Evolutionary conservation across 257 asterid genomes (phyloP).

Genomic region (Thymus quinquecostatus): DNA sequence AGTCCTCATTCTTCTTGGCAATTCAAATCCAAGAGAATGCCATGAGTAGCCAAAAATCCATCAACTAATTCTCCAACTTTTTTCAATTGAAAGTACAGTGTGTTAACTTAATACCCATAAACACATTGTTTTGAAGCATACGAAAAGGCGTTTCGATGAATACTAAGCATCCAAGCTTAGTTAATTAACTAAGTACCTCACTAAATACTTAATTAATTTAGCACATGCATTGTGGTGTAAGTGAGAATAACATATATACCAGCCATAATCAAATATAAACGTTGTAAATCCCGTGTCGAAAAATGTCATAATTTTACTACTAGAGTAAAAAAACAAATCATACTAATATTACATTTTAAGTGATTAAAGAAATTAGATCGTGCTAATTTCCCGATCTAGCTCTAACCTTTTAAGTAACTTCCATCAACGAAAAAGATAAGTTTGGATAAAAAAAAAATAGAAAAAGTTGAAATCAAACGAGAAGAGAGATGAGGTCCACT

Average conservation of each 20-base stretch:
- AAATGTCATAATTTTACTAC: no score
- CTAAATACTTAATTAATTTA: background rate
- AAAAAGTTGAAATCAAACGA: no score
- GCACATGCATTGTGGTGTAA: constrained; percentile 28
- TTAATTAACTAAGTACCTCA: background rate
- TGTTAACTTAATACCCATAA: background rate
- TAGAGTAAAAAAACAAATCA: no score
- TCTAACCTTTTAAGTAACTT: background rate
- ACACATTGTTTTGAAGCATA: constrained; percentile 15
- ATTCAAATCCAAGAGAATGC: no score
- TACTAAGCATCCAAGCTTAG: constrained; percentile 21
- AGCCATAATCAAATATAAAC: background rate
- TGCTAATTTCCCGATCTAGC: background rate
- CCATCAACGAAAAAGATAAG: background rate
- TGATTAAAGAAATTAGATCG: no score
- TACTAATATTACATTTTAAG: background rate
- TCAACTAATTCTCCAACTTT: no score
- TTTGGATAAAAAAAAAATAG: constrained; percentile 1
- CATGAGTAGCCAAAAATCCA: no score
- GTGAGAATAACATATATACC: background rate
- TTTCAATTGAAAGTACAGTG: background rate
- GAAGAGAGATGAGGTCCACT: constrained; percentile 41
- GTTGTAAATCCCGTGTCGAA: background rate
- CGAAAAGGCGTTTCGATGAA: constrained; percentile 26
- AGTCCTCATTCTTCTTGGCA: no score